Evolutionary conservation across 495 filamentous ascomycete genomes (phyloP), one percentile per base, ranked within the genome.

Genomic region (Saxispiralis lemnorum): DNA sequence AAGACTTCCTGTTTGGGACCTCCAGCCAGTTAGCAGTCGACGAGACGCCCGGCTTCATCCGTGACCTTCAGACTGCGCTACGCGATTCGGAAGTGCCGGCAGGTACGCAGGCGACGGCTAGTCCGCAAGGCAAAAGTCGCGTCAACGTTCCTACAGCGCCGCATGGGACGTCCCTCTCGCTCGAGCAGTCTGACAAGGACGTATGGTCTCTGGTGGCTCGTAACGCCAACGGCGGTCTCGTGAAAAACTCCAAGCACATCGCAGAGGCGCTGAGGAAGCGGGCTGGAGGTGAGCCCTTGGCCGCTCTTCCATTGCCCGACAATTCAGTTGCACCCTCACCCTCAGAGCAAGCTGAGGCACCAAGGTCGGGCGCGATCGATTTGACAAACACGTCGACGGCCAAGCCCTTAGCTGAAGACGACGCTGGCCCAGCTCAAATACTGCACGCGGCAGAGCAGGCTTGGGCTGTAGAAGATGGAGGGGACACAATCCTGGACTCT

Each of bases 1-100:
- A 93, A 56, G 76, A 87, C 47, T 78, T 93, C 48, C 61, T 94
- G 1, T 96, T 96, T 58, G 88, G 87, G 13, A 94, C 85, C 1
- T 92, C 81, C 14, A 94, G 87, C 59, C 88, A 96, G 58, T 63
- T 96, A 14, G 81, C 80, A 38, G 66, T 68, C 41, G 79, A 83
- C 31, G 76, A 85, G 39, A 83, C 83, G 0, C 79, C 82, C 2
- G 66, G 68, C 2, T 67, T 75, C 5, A 62, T 86, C 3, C 67
- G 71, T 39, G 72, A 87, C 39, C 63, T 80, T 30, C 82, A 87
- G 44, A 59, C 70, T 51, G 81, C 81, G 14, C 76, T 88, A 45
- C 65, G 64, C 44, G 66, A 68, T 39, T 88, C 83, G 0, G 62
- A 64, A 38, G 28, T 42, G 13, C 17, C 32, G 13, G 16, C 35